Evolutionary conservation across 441 rosid genomes (phyloP).

Genomic region (Viola pubescens): DNA sequence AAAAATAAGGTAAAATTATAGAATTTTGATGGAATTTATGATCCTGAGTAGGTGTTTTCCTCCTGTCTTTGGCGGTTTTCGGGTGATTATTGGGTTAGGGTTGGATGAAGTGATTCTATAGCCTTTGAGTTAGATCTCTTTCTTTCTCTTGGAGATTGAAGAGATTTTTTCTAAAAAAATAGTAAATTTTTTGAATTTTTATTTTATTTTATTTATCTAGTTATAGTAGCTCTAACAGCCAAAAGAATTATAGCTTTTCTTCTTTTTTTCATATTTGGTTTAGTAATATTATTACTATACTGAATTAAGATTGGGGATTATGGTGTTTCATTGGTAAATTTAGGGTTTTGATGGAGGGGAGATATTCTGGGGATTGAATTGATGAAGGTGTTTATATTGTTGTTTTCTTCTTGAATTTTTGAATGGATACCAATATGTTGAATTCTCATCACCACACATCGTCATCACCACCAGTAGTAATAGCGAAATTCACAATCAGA

Average conservation of each 20-base stretch:
- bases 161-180: slow-evolving; percentile 12
- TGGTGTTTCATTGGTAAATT: slow-evolving; percentile 22
- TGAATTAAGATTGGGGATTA: slow-evolving; percentile 15
- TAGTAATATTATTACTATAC: too few species aligned
- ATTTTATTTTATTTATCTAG: neutral
- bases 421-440: slow-evolving; percentile 23
- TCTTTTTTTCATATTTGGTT: too few species aligned
- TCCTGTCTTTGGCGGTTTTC: slow-evolving; percentile 53
- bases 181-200: neutral
- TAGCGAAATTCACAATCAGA: neutral
- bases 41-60: slow-evolving; percentile 40
- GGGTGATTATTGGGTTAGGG: slow-evolving; percentile 49
- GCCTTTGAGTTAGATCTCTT: slow-evolving; percentile 25
- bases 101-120: slow-evolving; percentile 45
- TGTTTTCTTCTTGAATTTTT: slow-evolving; percentile 30
- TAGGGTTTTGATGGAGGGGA: slow-evolving; percentile 46
- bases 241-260: too few species aligned
- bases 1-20: neutral
- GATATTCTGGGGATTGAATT: slow-evolving; percentile 36
- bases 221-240: neutral
- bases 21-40: slow-evolving; percentile 33
- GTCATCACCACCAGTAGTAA: slow-evolving; percentile 15
- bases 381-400: slow-evolving; percentile 32
- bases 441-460: slow-evolving; percentile 16
- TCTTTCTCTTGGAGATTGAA: slow-evolving; percentile 28